Evolutionary conservation across 2,329 filamentous ascomycete species (phyloP).

Genomic region (Neoscytalidium dimidiatum): DNA sequence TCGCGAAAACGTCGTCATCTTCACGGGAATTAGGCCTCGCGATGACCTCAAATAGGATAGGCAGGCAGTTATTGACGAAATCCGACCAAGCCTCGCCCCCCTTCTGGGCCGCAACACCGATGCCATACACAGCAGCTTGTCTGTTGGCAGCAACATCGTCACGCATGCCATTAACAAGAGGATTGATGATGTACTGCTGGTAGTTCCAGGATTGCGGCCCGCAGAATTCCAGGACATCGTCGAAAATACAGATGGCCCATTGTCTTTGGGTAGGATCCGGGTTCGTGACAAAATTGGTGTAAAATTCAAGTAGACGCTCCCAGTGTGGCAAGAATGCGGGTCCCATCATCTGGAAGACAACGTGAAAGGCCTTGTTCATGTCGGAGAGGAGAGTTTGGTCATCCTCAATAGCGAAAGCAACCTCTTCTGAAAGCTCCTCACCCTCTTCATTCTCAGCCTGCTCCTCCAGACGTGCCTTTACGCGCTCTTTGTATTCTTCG

Average conservation of each 20-base stretch:
- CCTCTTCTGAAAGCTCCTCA: conserved; percentile 86
- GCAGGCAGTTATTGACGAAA: conserved; percentile 79
- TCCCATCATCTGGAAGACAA: conserved; percentile 96
- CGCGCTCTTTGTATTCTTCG: conserved; percentile 89
- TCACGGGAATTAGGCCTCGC: conserved; percentile 78
- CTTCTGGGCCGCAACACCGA: conserved; percentile 92
- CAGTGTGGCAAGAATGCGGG: conserved; percentile 81
- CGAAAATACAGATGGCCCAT: conserved; percentile 98
- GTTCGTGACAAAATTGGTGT: conserved; percentile 80
- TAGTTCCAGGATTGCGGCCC: conserved; percentile 86
- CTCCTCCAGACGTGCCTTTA: conserved; percentile 81
- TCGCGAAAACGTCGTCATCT: conserved; percentile 95
- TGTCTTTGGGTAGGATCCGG: conserved; percentile 87
- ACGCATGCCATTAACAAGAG: conserved; percentile 81
- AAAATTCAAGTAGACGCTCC: conserved; percentile 83
- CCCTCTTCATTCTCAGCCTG: conserved; percentile 81
- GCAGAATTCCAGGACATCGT: conserved; percentile 97
- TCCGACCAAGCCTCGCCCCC: conserved; percentile 85
- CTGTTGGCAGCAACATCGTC: conserved; percentile 88
- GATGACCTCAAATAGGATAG: conserved; percentile 81
- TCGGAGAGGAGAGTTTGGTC: conserved; percentile 95
- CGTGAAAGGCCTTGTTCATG: conserved; percentile 99
- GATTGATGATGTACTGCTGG: conserved; percentile 80
- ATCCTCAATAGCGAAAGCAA: conserved; percentile 89
- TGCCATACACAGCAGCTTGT: conserved; percentile 93